A percentile compares a stretch with the other conserved stretches of the same genome.
phyloP scores from a whole-genome alignment of 495 filamentous ascomycete genomes.

The Aspergillus sclerotioniger region DNA sequence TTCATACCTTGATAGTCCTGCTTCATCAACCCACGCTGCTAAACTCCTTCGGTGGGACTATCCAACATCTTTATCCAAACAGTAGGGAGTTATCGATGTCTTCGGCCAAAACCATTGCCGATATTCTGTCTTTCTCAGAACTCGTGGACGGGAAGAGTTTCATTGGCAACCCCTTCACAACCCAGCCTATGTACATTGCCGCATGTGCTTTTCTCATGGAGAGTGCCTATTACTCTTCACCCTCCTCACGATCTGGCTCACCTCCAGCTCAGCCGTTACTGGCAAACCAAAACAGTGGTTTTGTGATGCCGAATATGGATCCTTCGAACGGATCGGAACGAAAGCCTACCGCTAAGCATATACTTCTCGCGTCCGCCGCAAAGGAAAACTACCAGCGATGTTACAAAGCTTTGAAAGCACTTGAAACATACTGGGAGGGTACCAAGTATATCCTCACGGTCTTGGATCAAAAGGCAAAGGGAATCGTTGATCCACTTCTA shows the following conservation, averaged over 20 bases:
- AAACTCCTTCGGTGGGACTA: conserved; percentile 69
- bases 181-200: conserved; percentile 86
- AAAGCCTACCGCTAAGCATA: conserved; percentile 62
- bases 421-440: conserved; percentile 79
- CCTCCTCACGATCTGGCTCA: conserved; percentile 34
- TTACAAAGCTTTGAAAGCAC: conserved; percentile 72
- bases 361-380: conserved; percentile 69
- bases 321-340: conserved; percentile 34
- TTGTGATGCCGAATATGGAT: conserved; percentile 41
- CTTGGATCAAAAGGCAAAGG: conserved; percentile 82
- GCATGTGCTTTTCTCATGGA: conserved; percentile 85
- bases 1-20: conserved; percentile 80
- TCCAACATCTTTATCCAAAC: conserved; percentile 68
- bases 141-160: conserved; percentile 76
- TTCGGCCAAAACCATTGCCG: conserved; percentile 83
- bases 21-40: conserved; percentile 79
- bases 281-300: conserved; percentile 40
- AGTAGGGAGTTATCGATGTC: conserved; percentile 82
- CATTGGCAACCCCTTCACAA: conserved; percentile 83
- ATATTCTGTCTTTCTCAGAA: conserved; percentile 78
- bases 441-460: conserved; percentile 83
- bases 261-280: conserved; percentile 34
- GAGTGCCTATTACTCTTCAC: conserved; percentile 52
- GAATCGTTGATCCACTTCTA: conserved; percentile 76
- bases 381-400: conserved; percentile 79